phyloP scores from a whole-genome alignment of 179 eudicot species.

The Pouteria campechiana region DNA sequence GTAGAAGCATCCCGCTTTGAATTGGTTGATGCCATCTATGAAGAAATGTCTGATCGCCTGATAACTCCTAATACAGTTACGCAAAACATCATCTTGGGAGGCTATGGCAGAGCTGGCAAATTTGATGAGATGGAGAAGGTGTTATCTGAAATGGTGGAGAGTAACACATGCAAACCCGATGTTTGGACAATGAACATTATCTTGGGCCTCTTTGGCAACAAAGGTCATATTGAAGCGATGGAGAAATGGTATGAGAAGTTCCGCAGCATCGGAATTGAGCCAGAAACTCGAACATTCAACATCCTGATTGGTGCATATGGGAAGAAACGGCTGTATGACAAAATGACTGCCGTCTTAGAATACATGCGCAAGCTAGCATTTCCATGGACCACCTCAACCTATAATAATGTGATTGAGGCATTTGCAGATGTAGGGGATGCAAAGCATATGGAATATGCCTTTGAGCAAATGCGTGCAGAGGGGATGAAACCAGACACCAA shows the following conservation, averaged over 20 bases:
- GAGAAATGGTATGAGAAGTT: slow-evolving; percentile 97
- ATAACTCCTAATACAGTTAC: slow-evolving; percentile 83
- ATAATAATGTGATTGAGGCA: slow-evolving; percentile 91
- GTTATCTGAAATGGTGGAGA: slow-evolving; percentile 64
- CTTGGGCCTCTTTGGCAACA: slow-evolving; percentile 71
- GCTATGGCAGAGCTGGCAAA: slow-evolving; percentile 77
- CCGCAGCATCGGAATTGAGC: slow-evolving; percentile 74
- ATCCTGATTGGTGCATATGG: slow-evolving; percentile 94
- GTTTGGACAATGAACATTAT: slow-evolving; percentile 99
- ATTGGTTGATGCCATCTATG: slow-evolving; percentile 53
- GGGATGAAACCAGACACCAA: slow-evolving; percentile 82
- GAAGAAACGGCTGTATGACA: slow-evolving; percentile 79
- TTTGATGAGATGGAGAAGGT: slow-evolving; percentile 83
- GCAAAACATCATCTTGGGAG: slow-evolving; percentile 70
- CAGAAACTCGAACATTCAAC: slow-evolving; percentile 89
- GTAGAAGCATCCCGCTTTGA: slow-evolving; percentile 59
- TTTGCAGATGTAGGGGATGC: slow-evolving; percentile 80
- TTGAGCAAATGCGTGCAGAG: slow-evolving; percentile 88
- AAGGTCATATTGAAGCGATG: slow-evolving; percentile 88
- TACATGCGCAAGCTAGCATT: slow-evolving; percentile 87
- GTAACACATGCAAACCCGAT: slow-evolving; percentile 53
- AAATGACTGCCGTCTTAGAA: slow-evolving; percentile 95
- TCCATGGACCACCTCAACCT: slow-evolving; percentile 94
- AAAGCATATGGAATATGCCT: slow-evolving; percentile 71
- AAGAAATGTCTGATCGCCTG: slow-evolving; percentile 53